These are phyloP conservation scores for Rhynchospora breviuscula DNA, from an alignment of 176 grass and related monocot genomes.

Conservation along the genomic window DNA sequence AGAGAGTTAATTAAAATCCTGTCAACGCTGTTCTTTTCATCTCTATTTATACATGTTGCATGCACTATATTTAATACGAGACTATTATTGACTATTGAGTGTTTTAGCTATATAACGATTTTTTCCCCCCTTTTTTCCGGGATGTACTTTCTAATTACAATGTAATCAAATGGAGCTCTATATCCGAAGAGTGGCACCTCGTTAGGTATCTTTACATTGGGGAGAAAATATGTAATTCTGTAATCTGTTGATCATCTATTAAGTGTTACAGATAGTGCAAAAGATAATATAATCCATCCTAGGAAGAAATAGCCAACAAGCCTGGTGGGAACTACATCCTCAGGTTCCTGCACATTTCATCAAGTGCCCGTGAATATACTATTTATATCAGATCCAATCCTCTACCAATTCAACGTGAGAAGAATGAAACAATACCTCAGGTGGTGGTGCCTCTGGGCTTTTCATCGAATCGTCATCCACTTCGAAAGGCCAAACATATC, in stretches of 20 bases:
- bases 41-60: not conserved
- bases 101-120: not conserved
- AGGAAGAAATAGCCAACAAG: slow-evolving; percentile 80
- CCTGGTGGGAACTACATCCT: slow-evolving; percentile 67
- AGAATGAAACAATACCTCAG: slow-evolving; percentile 43
- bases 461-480: slow-evolving; percentile 40
- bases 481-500: slow-evolving; percentile 91
- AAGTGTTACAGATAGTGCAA: slow-evolving; percentile 55
- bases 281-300: slow-evolving; percentile 54
- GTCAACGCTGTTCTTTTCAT: not conserved
- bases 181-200: not conserved
- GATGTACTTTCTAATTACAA: not conserved
- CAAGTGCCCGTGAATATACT: not conserved
- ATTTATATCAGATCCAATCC: not conserved
- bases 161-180: not conserved
- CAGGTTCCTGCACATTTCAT: slow-evolving; percentile 61
- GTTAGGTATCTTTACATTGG: slow-evolving; percentile 8
- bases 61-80: not conserved
- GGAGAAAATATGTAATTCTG: not conserved
- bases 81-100: not conserved
- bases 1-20: not conserved
- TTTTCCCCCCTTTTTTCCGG: not conserved
- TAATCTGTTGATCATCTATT: slow-evolving; percentile 44
- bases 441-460: slow-evolving; percentile 36
- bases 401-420: not conserved